Percentiles rank a stretch among this genome's conserved stretches.
Evolutionary conservation across 2,329 filamentous ascomycete genomes (phyloP).

Genomic region (Verticillium nubilum): DNA sequence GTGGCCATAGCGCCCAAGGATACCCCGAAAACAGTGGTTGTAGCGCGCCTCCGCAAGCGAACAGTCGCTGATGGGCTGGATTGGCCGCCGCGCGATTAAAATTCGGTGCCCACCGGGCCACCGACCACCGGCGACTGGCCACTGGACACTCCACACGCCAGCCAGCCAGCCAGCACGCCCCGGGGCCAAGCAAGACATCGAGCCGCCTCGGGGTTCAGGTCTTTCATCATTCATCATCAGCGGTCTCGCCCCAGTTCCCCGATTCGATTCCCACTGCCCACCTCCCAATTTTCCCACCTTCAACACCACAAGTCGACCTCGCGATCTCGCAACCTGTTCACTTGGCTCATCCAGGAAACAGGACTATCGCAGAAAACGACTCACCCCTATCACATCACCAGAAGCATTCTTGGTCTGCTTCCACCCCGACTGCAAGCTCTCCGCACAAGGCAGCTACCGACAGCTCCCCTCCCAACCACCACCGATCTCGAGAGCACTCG

Average conservation of each 20-base stretch:
- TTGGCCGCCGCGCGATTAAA: slow-evolving; percentile 5
- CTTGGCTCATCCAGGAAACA: not conserved
- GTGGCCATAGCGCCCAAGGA: not conserved
- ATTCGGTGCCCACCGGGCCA: not conserved
- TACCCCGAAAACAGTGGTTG: not conserved
- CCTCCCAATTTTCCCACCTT: slow-evolving; percentile 11
- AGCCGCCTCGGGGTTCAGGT: slow-evolving; percentile 4
- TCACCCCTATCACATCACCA: not conserved
- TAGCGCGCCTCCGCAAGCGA: slow-evolving; percentile 1
- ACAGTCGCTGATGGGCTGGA: not conserved
- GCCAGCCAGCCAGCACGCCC: not conserved
- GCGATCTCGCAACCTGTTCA: slow-evolving; percentile 1
- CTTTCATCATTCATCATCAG: slow-evolving; percentile 14
- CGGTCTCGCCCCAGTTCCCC: slow-evolving; percentile 8
- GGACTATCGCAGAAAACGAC: not conserved
- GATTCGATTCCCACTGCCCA: slow-evolving; percentile 7
- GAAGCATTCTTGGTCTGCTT: not conserved
- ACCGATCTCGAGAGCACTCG: not conserved
- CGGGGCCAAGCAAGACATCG: slow-evolving; percentile 2
- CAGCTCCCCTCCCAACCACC: slow-evolving; percentile 4
- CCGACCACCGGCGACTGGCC: not conserved
- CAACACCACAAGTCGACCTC: not conserved
- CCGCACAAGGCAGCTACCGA: not conserved
- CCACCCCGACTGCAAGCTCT: not conserved
- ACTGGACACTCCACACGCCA: not conserved